Percentiles rank a stretch among this genome's conserved stretches.
Evolutionary conservation across 2,329 filamentous ascomycete species (phyloP).

Genomic region (Trichoderma polysporum): DNA sequence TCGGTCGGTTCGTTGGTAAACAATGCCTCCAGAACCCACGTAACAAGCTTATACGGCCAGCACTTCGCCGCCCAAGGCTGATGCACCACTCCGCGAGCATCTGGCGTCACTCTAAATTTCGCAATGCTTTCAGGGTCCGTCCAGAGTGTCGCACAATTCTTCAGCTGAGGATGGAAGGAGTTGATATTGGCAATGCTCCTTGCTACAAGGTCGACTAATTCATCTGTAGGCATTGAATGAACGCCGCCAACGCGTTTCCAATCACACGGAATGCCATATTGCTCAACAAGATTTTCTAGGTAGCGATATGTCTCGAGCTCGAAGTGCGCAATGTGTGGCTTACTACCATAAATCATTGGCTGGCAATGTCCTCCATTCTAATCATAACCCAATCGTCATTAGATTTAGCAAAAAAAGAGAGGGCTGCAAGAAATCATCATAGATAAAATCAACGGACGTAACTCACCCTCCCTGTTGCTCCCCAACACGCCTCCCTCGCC

Average conservation of each 20-base stretch:
- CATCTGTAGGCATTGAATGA: slow-evolving; percentile 59
- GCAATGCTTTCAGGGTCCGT: slow-evolving; percentile 43
- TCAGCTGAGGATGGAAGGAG: slow-evolving; percentile 56
- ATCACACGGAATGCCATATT: slow-evolving; percentile 65
- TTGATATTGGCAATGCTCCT: slow-evolving; percentile 52
- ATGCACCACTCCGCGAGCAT: slow-evolving; percentile 62
- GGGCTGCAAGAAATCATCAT: not conserved
- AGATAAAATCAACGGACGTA: not conserved
- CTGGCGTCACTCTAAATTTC: slow-evolving; percentile 54
- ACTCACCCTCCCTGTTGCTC: slow-evolving; percentile 76
- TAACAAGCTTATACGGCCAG: slow-evolving; percentile 84
- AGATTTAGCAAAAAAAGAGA: not conserved
- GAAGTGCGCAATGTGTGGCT: slow-evolving; percentile 65
- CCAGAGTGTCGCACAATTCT: slow-evolving; percentile 45
- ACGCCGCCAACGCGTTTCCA: slow-evolving; percentile 64
- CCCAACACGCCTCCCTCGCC: slow-evolving; percentile 77
- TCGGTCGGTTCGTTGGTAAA: slow-evolving; percentile 38
- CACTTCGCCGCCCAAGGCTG: slow-evolving; percentile 65
- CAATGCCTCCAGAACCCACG: slow-evolving; percentile 65
- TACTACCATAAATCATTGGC: slow-evolving; percentile 62
- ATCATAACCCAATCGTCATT: not conserved
- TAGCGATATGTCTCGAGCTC: slow-evolving; percentile 68
- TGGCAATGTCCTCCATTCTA: slow-evolving; percentile 75
- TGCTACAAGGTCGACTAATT: slow-evolving; percentile 54
- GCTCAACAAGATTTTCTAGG: slow-evolving; percentile 56